Evolutionary conservation across 176 grass and related monocot genomes (phyloP).

Genomic region (Cenchrus fungigraminus): DNA sequence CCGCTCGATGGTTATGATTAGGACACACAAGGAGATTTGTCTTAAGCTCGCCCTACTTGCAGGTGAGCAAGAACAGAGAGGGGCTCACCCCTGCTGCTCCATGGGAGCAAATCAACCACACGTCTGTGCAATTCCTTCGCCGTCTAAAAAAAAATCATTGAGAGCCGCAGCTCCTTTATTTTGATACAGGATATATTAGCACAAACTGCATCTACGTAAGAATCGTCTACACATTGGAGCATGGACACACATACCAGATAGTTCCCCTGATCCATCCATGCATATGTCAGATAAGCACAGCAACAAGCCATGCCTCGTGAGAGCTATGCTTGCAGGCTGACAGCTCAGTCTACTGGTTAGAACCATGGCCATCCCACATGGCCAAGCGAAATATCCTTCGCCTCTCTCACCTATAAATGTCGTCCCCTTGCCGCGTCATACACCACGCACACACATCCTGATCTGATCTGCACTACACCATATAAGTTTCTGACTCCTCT

Average conservation of each 20-base stretch:
- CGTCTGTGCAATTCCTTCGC: not conserved
- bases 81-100: not conserved
- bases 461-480: slow-evolving; percentile 10
- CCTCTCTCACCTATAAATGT: slow-evolving; percentile 54
- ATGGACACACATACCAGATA: not conserved
- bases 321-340: slow-evolving; percentile 35
- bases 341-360: slow-evolving; percentile 62
- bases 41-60: slow-evolving; percentile 14
- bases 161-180: not conserved
- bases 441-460: slow-evolving; percentile 20
- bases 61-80: slow-evolving; percentile 31
- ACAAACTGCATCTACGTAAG: not conserved
- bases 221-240: not conserved
- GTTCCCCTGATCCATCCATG: not conserved
- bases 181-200: not conserved
- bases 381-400: slow-evolving; percentile 42
- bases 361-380: slow-evolving; percentile 46
- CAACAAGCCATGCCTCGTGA: slow-evolving; percentile 38
- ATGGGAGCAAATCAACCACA: not conserved
- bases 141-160: not conserved
- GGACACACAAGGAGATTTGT: slow-evolving; percentile 33
- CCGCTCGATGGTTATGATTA: slow-evolving; percentile 34
- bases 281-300: slow-evolving; percentile 12
- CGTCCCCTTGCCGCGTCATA: slow-evolving; percentile 9
- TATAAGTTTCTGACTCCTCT: not conserved